Evolutionary conservation across 345 rosid genomes (phyloP).

Genomic region (Eucalyptus erythrocorys): DNA sequence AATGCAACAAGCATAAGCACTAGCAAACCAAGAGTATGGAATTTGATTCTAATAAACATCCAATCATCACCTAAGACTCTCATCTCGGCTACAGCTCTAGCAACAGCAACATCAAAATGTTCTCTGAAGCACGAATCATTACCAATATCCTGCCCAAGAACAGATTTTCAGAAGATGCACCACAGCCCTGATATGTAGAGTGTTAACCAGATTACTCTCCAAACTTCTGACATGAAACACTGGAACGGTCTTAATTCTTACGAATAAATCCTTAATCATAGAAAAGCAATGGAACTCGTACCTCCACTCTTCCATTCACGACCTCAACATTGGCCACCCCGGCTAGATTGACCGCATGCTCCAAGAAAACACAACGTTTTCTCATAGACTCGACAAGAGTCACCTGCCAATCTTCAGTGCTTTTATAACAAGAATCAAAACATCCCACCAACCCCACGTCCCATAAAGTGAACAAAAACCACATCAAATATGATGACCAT

Average conservation of each 20-base stretch:
- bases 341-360: conserved; percentile 50
- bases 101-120: conserved; percentile 79
- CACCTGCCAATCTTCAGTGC: conserved; percentile 59
- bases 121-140: conserved; percentile 53
- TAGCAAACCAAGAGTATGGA: not conserved
- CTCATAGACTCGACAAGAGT: conserved; percentile 79
- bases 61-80: conserved; percentile 58
- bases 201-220: not conserved
- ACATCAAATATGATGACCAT: not conserved
- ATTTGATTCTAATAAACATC: not conserved
- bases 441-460: not conserved
- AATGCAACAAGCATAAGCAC: not conserved
- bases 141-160: conserved; percentile 62
- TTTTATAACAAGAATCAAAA: not conserved
- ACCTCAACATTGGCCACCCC: conserved; percentile 61
- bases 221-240: not conserved
- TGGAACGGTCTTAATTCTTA: not conserved
- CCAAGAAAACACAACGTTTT: conserved; percentile 86
- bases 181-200: not conserved
- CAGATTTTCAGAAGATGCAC: not conserved
- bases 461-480: not conserved
- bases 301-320: conserved; percentile 94
- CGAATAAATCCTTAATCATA: not conserved
- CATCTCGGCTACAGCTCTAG: conserved; percentile 98
- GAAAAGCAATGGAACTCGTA: not conserved